These are phyloP conservation scores for Lentinus tigrinus DNA, from an alignment of 768 basidiomycete genomes.

Conservation along the genomic window DNA sequence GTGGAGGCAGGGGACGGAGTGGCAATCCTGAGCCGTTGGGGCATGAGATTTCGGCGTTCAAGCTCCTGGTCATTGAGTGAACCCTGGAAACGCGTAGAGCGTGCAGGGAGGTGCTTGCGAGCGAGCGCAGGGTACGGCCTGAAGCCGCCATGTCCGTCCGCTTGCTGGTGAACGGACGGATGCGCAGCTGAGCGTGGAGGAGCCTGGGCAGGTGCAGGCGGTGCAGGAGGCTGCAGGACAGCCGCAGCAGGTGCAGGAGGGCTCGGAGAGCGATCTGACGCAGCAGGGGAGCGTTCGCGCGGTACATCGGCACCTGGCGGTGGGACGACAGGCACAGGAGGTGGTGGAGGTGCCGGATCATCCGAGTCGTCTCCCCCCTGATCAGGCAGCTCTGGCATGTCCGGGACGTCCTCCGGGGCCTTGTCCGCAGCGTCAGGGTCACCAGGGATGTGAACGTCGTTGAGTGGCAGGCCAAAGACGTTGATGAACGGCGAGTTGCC, in stretches of 20 bases:
- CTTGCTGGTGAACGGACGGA: constrained; percentile 1
- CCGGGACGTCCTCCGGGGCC: not conserved
- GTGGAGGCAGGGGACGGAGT: not conserved
- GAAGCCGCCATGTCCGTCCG: constrained; percentile 1
- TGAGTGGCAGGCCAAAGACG: constrained; percentile 1
- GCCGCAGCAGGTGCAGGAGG: constrained; percentile 3
- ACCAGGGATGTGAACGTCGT: constrained; percentile 3
- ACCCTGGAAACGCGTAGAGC: not conserved
- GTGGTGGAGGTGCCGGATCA: constrained; percentile 13
- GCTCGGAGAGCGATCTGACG: not conserved
- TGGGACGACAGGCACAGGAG: not conserved
- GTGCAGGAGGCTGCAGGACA: not conserved
- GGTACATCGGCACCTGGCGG: not conserved
- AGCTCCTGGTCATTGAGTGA: constrained; percentile 3
- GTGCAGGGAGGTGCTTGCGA: constrained; percentile 3
- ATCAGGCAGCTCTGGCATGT: constrained; percentile 8
- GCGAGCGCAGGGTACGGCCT: constrained; percentile 1
- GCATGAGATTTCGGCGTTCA: not conserved
- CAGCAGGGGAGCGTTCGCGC: not conserved
- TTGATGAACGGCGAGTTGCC: constrained; percentile 8
- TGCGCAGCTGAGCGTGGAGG: not conserved
- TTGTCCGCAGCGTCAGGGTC: not conserved
- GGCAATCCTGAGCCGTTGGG: not conserved
- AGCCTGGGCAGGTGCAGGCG: not conserved
- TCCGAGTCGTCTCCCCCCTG: constrained; percentile 9